These are phyloP conservation scores for Trichoderma atrobrunneum DNA, from an alignment of 2,329 filamentous ascomycete species.

Conservation along the genomic window DNA sequence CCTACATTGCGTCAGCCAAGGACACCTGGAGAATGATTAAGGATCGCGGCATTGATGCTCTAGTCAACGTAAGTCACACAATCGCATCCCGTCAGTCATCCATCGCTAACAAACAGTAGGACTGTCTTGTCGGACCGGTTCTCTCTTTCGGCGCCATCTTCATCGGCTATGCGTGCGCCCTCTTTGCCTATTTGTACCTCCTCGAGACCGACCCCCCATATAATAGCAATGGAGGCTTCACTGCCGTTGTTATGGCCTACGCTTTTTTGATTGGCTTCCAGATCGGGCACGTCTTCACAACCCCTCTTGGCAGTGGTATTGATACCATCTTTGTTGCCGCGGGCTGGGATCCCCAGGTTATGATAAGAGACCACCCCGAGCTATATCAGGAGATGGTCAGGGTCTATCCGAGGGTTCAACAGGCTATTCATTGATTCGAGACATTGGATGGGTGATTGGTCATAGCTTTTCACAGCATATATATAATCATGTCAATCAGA, in stretches of 20 bases:
- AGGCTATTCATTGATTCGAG: slow-evolving; percentile 56
- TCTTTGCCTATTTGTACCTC: slow-evolving; percentile 85
- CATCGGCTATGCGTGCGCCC: slow-evolving; percentile 75
- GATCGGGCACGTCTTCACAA: slow-evolving; percentile 85
- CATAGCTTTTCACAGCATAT: background rate
- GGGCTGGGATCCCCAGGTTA: slow-evolving; percentile 66
- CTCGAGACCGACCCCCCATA: slow-evolving; percentile 77
- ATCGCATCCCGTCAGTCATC: background rate
- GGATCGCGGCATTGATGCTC: slow-evolving; percentile 83
- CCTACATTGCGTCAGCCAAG: slow-evolving; percentile 82
- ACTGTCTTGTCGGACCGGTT: slow-evolving; percentile 75
- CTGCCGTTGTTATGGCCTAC: slow-evolving; percentile 76
- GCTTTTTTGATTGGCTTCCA: slow-evolving; percentile 88
- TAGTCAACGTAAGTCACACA: slow-evolving; percentile 61
- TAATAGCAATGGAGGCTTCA: slow-evolving; percentile 66
- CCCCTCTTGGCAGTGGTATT: slow-evolving; percentile 81
- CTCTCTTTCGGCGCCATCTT: slow-evolving; percentile 77
- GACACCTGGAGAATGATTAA: slow-evolving; percentile 91
- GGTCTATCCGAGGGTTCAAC: slow-evolving; percentile 81
- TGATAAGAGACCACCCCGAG: slow-evolving; percentile 78
- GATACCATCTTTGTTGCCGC: slow-evolving; percentile 87
- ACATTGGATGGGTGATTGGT: background rate
- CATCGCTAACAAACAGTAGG: slow-evolving; percentile 37
- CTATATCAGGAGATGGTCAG: slow-evolving; percentile 75
- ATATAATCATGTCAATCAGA: background rate